Conservation (phyloP, 129 eudicot species). For the Artemisia argyi region DNA sequence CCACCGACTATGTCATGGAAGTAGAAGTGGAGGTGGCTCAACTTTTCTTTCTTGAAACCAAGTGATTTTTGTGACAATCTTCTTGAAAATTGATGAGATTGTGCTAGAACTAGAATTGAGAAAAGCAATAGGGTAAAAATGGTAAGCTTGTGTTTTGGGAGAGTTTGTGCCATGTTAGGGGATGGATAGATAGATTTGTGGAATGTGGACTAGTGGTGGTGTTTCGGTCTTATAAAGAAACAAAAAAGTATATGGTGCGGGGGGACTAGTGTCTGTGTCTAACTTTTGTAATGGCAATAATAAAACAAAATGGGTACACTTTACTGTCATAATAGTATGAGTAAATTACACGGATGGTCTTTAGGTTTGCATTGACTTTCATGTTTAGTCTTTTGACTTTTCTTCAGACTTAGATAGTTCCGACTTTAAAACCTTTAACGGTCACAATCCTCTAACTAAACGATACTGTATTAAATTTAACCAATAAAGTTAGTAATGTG, state of each 20-base stretch:
- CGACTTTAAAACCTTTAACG: no score
- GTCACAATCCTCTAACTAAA: no score
- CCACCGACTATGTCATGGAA: constrained; percentile 41
- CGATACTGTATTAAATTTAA: no score
- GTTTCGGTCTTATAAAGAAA: not conserved
- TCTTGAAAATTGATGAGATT: constrained; percentile 32
- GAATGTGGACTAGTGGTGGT: not conserved
- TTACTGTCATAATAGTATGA: no score
- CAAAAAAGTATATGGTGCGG: not conserved
- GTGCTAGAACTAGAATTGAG: constrained; percentile 5
- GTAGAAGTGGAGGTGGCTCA: constrained; percentile 38
- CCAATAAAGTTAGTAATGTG: no score
- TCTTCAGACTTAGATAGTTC: no score
- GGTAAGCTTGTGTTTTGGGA: not conserved
- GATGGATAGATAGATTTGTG: not conserved
- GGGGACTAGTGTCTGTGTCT: not conserved
- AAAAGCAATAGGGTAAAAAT: constrained; percentile 15
- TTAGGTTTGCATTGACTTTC: no score
- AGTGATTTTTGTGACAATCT: constrained; percentile 25
- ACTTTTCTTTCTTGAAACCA: constrained; percentile 25
- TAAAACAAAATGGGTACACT: no score
- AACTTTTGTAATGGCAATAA: no score
- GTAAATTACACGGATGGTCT: no score
- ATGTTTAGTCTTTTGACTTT: not conserved
- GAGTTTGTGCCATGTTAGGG: constrained; percentile 17